A percentile compares a stretch with the other conserved stretches of the same genome.
phyloP scores from a whole-genome alignment of 805 yeast species.

The Cephaloascus fragrans region DNA sequence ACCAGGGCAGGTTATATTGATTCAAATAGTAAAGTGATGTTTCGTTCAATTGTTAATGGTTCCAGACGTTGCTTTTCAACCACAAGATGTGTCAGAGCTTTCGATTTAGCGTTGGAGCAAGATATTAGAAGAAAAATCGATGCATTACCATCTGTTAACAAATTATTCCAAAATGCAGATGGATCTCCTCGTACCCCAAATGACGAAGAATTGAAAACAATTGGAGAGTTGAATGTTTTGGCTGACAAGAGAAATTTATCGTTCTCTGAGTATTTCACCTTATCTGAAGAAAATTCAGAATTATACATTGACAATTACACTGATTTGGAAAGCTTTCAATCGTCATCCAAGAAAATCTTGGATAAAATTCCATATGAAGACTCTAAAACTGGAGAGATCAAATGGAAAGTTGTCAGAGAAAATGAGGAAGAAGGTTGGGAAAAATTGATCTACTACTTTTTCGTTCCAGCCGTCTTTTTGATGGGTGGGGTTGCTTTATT shows the following conservation, averaged over 20 bases:
- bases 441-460: conserved; percentile 56
- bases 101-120: conserved; percentile 41
- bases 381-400: conserved; percentile 65
- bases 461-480: conserved; percentile 59
- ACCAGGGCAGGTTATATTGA: too few species aligned
- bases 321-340: conserved; percentile 46
- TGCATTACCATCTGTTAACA: conserved; percentile 52
- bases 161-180: conserved; percentile 64
- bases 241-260: conserved; percentile 48
- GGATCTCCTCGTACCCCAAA: conserved; percentile 64
- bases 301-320: conserved; percentile 52
- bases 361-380: conserved; percentile 83
- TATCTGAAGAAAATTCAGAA: conserved; percentile 40
- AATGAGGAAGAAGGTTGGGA: conserved; percentile 85
- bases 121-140: conserved; percentile 56
- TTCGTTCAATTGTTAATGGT: not conserved
- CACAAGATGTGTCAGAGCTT: not conserved
- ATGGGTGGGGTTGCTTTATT: conserved; percentile 42
- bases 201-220: conserved; percentile 61
- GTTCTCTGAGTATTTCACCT: conserved; percentile 25
- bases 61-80: not conserved
- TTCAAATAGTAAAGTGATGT: too few species aligned
- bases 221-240: conserved; percentile 61
- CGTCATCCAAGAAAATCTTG: conserved; percentile 49
- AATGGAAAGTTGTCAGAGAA: conserved; percentile 71